Base-by-base conservation (phyloP, 441 rosid species). In the Lepidium campestre region DNA sequence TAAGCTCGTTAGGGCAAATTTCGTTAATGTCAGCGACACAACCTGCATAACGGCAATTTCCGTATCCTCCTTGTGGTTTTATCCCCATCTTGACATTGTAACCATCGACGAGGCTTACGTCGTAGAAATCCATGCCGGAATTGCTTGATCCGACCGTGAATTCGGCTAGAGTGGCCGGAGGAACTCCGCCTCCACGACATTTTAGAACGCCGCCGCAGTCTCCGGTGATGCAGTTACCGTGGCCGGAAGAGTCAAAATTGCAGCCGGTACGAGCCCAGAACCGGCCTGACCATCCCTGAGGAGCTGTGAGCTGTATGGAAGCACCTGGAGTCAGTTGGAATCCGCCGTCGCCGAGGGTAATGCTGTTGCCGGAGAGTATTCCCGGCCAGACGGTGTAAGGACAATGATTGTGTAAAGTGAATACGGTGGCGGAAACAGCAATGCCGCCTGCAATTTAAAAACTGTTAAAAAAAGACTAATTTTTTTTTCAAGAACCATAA, bases 81-180 rank as follows among this genome's bases (percentile, higher is more conserved):
- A 90, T 86, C 1, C 86, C 86, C 78, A 90, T 56, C 52, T 81
- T 88, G 6, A 88, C 80, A 40, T 93, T 90, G 83, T 93, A 90
- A 2, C 98, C 98, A 65, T 93, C 98, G 14, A 93, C 98, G 0
- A 93, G 83, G 42, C 98, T 93, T 32, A 90, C 92, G 71, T 93
- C 98, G 63, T 93, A 91, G 69, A 87, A 93, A 62, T 93, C 98
- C 73, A 78, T 85, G 10, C 76, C 86, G 7, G 37, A 23, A 46
- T 19, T 0, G 77, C 29, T 53, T 2, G 80, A 50, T 17, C 81
- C 88, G 10, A 86, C 73, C 11, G 98, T 93, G 80, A 93, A 87
- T 67, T 90, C 98, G 2, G 68, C 96, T 0, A 89, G 79, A 12
- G 84, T 73, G 2, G 79, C 88, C 0, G 97, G 98, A 11, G 97